phyloP scores from a whole-genome alignment of 2,329 filamentous ascomycete genomes.

The Diaporthe citrichinensis region DNA sequence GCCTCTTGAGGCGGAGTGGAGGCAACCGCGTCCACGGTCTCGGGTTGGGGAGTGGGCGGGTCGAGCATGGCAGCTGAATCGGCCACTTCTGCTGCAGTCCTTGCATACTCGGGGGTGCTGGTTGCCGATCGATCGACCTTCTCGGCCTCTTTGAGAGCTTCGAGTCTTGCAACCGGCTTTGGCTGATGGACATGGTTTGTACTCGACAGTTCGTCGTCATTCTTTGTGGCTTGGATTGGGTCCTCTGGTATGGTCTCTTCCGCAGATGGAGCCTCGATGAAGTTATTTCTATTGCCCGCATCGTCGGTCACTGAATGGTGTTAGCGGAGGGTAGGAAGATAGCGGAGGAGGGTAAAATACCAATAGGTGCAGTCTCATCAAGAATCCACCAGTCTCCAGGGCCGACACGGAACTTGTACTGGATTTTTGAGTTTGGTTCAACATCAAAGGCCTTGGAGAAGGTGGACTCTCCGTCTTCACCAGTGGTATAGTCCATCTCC shows the following conservation, averaged over 20 bases:
- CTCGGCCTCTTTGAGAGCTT: constrained; percentile 41
- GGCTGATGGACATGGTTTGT: constrained; percentile 27
- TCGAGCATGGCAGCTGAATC: constrained; percentile 52
- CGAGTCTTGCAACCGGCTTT: constrained; percentile 37
- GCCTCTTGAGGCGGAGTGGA: constrained; percentile 55
- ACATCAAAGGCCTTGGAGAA: constrained; percentile 72
- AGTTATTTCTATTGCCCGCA: constrained; percentile 64
- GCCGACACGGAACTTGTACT: constrained; percentile 83
- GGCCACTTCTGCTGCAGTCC: constrained; percentile 52
- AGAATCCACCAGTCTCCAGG: constrained; percentile 78
- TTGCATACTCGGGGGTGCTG: constrained; percentile 48
- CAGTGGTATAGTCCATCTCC: constrained; percentile 72
- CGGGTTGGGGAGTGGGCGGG: constrained; percentile 49
- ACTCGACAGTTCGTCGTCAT: neutral
- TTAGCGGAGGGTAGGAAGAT: constrained; percentile 21
- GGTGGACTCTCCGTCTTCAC: constrained; percentile 66
- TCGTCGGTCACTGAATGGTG: constrained; percentile 55
- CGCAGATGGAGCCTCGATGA: constrained; percentile 52
- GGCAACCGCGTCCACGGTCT: constrained; percentile 51
- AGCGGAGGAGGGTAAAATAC: constrained; percentile 56
- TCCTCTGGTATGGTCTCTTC: constrained; percentile 1
- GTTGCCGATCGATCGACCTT: constrained; percentile 43
- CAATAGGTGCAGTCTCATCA: constrained; percentile 72
- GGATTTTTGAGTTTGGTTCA: constrained; percentile 71
- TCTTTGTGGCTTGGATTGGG: neutral